Evolutionary conservation across 306 rosid genomes (phyloP).

Genomic region (Lathyrus aphaca): DNA sequence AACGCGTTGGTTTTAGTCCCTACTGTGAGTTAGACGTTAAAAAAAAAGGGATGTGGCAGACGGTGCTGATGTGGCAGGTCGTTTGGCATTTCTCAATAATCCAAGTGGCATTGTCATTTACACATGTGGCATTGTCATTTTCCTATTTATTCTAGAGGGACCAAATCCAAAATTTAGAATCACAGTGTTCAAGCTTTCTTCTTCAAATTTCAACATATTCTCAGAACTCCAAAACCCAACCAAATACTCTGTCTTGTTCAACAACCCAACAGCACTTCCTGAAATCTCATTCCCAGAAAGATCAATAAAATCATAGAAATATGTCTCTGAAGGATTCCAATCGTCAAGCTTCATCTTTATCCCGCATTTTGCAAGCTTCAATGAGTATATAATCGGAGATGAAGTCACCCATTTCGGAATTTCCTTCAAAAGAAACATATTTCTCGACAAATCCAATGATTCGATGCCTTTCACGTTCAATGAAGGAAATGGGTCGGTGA

Average conservation of each 20-base stretch:
- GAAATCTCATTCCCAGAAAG: conserved; percentile 68
- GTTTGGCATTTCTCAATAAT: no score
- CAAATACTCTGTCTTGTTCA: conserved; percentile 71
- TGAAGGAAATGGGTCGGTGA: conserved; percentile 77
- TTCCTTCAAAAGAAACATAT: conserved; percentile 53
- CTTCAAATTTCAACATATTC: conserved; percentile 63
- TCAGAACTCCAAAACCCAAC: conserved; percentile 69
- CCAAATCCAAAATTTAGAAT: no score
- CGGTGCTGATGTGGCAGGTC: no score
- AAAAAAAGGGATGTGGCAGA: no score
- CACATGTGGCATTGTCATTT: no score
- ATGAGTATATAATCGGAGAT: conserved; percentile 76
- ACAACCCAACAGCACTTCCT: conserved; percentile 60
- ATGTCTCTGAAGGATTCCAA: conserved; percentile 71
- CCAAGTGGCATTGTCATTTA: no score
- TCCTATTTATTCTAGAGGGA: no score
- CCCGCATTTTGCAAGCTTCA: conserved; percentile 80
- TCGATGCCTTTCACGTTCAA: conserved; percentile 85
- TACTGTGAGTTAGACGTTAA: no score
- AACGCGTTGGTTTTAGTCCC: no score
- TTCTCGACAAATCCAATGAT: conserved; percentile 76
- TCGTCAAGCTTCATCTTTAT: conserved; percentile 63
- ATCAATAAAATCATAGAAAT: conserved; percentile 81
- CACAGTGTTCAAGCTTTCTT: no score
- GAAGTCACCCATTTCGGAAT: conserved; percentile 86